Conservation (phyloP, 2,329 filamentous ascomycete genomes). For the Fusarium oligoseptatum region DNA sequence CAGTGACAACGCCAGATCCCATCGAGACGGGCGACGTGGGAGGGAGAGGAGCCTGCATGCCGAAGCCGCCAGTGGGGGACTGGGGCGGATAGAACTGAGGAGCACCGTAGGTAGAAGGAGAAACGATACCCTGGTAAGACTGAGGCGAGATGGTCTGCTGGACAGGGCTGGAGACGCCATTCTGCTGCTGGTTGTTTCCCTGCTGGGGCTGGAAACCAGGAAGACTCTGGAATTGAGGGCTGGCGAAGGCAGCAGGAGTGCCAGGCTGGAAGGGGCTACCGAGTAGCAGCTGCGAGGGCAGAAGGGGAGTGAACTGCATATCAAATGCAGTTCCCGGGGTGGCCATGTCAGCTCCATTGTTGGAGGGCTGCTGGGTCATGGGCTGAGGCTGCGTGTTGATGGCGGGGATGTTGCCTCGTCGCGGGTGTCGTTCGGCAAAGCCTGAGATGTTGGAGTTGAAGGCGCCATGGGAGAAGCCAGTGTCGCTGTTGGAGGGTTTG, state of each 20-base stretch:
- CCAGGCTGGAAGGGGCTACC: slow-evolving; percentile 98
- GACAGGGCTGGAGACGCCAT: slow-evolving; percentile 79
- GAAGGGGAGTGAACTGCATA: slow-evolving; percentile 97
- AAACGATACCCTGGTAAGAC: slow-evolving; percentile 87
- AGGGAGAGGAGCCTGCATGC: slow-evolving; percentile 66
- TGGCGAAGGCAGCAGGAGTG: slow-evolving; percentile 89
- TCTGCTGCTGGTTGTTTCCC: slow-evolving; percentile 68
- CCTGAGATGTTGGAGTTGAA: slow-evolving; percentile 89
- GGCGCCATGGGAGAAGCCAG: slow-evolving; percentile 92
- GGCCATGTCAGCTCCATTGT: slow-evolving; percentile 79
- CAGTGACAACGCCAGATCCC: slow-evolving; percentile 84
- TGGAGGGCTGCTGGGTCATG: slow-evolving; percentile 60
- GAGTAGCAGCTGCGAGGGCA: slow-evolving; percentile 93
- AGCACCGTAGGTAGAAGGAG: slow-evolving; percentile 84
- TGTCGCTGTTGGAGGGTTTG: slow-evolving; percentile 86
- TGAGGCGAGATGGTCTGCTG: slow-evolving; percentile 85
- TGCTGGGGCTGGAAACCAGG: slow-evolving; percentile 76
- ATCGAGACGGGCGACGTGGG: slow-evolving; percentile 82
- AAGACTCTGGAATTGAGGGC: slow-evolving; percentile 90
- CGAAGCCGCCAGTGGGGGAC: slow-evolving; percentile 85
- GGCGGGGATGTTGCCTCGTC: slow-evolving; percentile 86
- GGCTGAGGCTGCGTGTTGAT: slow-evolving; percentile 90
- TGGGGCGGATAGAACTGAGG: slow-evolving; percentile 90
- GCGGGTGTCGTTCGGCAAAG: slow-evolving; percentile 88
- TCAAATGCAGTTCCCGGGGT: slow-evolving; percentile 92